These are phyloP conservation scores for Spathaspora gorwiae DNA, from an alignment of 805 yeast species.

Conservation along the genomic window DNA sequence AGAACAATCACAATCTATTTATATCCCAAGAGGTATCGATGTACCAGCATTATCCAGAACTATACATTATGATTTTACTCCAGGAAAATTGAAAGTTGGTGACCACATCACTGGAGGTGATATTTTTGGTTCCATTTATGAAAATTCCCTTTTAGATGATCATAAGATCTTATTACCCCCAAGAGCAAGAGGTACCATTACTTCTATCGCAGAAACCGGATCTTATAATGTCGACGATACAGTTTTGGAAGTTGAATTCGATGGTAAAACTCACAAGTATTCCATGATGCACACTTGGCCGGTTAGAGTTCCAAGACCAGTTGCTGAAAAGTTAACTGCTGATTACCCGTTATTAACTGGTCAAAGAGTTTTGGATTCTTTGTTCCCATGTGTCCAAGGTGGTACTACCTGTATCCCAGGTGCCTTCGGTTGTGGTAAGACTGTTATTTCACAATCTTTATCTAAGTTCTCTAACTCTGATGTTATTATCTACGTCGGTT, in stretches of 20 bases:
- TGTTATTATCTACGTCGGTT: slow-evolving; percentile 90
- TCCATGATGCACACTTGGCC: slow-evolving; percentile 99
- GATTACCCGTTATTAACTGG: slow-evolving; percentile 96
- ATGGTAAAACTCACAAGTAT: slow-evolving; percentile 74
- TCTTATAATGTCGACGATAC: slow-evolving; percentile 88
- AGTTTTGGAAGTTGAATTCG: slow-evolving; percentile 89
- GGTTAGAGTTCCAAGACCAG: slow-evolving; percentile 98
- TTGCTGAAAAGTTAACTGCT: slow-evolving; percentile 87
- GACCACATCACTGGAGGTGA: slow-evolving; percentile 99
- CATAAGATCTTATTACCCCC: slow-evolving; percentile 96
- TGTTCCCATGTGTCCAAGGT: slow-evolving; percentile 99
- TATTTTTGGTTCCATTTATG: slow-evolving; percentile 88
- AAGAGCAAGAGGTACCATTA: slow-evolving; percentile 96
- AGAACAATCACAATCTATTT: slow-evolving; percentile 83
- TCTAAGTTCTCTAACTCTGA: slow-evolving; percentile 98
- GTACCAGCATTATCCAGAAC: slow-evolving; percentile 91
- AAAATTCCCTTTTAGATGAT: slow-evolving; percentile 86
- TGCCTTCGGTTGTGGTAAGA: slow-evolving; percentile 99
- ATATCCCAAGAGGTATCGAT: slow-evolving; percentile 98
- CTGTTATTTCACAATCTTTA: slow-evolving; percentile 95
- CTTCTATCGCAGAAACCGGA: slow-evolving; percentile 84
- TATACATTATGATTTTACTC: slow-evolving; percentile 80
- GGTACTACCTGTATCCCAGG: slow-evolving; percentile 99
- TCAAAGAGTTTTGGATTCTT: slow-evolving; percentile 95
- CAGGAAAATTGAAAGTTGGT: slow-evolving; percentile 76